Evolutionary conservation across 306 rosid genomes (phyloP), one percentile per base, ranked within the genome.

Genomic region (Quillaja saponaria): DNA sequence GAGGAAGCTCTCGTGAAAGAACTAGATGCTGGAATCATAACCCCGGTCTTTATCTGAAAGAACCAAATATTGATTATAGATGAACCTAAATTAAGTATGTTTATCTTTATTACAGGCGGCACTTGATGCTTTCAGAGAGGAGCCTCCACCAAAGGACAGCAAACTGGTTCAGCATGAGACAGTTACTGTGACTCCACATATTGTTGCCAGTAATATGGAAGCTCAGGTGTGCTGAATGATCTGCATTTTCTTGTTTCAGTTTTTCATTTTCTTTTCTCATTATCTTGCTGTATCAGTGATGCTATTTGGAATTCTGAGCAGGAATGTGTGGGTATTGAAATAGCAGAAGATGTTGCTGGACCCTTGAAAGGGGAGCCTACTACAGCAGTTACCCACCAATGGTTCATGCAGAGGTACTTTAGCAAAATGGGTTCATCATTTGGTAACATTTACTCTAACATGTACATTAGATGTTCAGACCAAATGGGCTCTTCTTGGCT

Each of bases 311-410:
- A 35, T 55, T 61, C 21, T 63, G 53, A 64, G 44, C 66, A 83
- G 88, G 88, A 80, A 80, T 83, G 88, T 7, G 85, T 83, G 17
- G 85, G 85, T 13, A 73, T 83, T 45, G 88, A 83, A 67, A 76
- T 83, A 48, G 88, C 88, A 18, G 88, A 83, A 73, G 85, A 85
- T 39, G 88, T 83, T 10, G 81, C 80, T 31, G 85, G 85, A 59
- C 85, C 85, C 73, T 54, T 83, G 49, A 76, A 63, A 52, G 88
- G 88, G 17, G 88, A 83, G 79, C 85, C 88, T 37, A 79, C 88
- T 28, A 80, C 88, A 18, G 88, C 88, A 37, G 88, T 83, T 62
- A 83, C 67, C 85, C 88, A 28, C 85, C 88, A 13, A 83, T 83
- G 88, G 88, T 80, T 76, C 77, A 85, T 37, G 82, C 88, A 3